Evolutionary conservation across 2,329 filamentous ascomycete genomes (phyloP).

Genomic region (Talaromyces funiculosus): DNA sequence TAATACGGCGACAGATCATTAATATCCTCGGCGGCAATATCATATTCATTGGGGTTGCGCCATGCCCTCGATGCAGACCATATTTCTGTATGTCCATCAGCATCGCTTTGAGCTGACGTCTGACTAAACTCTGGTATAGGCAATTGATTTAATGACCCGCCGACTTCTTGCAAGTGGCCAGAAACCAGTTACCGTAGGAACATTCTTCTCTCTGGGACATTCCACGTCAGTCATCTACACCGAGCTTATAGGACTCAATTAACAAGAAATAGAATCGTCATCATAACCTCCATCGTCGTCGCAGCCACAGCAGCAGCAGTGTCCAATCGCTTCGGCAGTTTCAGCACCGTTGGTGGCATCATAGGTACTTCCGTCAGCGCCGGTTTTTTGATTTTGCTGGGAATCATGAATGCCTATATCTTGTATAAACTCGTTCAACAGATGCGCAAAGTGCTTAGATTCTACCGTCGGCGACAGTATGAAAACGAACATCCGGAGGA

Average conservation of each 20-base stretch:
- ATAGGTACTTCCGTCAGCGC: constrained; percentile 85
- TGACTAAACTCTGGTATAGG: constrained; percentile 34
- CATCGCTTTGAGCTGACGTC: not conserved
- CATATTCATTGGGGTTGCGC: constrained; percentile 82
- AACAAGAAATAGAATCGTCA: constrained; percentile 58
- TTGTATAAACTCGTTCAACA: constrained; percentile 68
- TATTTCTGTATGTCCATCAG: constrained; percentile 49
- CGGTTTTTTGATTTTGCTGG: constrained; percentile 73
- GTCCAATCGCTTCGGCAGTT: constrained; percentile 71
- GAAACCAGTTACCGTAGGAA: constrained; percentile 83
- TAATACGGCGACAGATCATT: constrained; percentile 45
- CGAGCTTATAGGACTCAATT: not conserved
- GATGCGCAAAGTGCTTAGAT: constrained; percentile 56
- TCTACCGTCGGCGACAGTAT: not conserved
- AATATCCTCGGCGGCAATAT: constrained; percentile 72
- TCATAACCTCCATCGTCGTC: constrained; percentile 84
- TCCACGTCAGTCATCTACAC: constrained; percentile 54
- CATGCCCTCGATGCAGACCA: constrained; percentile 99
- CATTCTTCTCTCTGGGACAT: constrained; percentile 89
- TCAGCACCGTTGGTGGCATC: constrained; percentile 75
- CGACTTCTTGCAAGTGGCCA: constrained; percentile 80
- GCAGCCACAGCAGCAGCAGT: constrained; percentile 85
- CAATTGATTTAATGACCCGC: constrained; percentile 92
- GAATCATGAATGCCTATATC: constrained; percentile 79
- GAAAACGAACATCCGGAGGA: constrained; percentile 42